These are phyloP conservation scores for Serendipita vermifera DNA, from an alignment of 768 basidiomycete species.

Conservation along the genomic window DNA sequence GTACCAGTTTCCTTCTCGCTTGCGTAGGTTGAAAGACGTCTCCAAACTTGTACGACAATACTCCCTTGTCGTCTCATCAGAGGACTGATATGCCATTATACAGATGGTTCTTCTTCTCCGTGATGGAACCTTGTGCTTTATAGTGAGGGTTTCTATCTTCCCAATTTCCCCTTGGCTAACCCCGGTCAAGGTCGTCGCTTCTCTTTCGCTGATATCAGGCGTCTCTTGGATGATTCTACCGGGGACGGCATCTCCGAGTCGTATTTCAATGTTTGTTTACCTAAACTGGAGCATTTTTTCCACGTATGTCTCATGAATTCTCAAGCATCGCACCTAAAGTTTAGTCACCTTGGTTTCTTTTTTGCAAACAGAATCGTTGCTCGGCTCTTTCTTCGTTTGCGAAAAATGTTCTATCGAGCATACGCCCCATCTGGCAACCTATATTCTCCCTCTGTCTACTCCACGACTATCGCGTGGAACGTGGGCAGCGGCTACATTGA, in stretches of 20 bases:
- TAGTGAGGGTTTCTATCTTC: not conserved
- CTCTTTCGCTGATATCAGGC: not conserved
- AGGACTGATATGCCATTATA: not conserved
- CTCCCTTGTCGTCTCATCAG: not conserved
- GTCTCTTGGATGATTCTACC: not conserved
- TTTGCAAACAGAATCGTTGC: not conserved
- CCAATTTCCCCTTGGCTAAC: no score
- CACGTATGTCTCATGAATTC: not conserved
- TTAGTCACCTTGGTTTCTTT: not conserved
- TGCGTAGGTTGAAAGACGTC: not conserved
- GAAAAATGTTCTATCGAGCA: not conserved
- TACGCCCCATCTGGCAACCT: no score
- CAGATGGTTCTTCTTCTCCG: not conserved
- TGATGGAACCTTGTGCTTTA: not conserved
- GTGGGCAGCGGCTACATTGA: not conserved
- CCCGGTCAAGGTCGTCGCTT: conserved; percentile 2
- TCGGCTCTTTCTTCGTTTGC: not conserved
- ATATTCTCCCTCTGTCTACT: not conserved
- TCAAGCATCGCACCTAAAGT: not conserved
- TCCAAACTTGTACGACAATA: not conserved
- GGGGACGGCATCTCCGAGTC: not conserved
- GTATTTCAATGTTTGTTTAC: not conserved
- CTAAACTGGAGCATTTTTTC: conserved; percentile 3
- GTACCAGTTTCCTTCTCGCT: conserved; percentile 1
- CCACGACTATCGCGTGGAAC: not conserved